Base-by-base conservation (phyloP, 2,329 filamentous ascomycete genomes). In the Nannizziopsis barbatae region DNA sequence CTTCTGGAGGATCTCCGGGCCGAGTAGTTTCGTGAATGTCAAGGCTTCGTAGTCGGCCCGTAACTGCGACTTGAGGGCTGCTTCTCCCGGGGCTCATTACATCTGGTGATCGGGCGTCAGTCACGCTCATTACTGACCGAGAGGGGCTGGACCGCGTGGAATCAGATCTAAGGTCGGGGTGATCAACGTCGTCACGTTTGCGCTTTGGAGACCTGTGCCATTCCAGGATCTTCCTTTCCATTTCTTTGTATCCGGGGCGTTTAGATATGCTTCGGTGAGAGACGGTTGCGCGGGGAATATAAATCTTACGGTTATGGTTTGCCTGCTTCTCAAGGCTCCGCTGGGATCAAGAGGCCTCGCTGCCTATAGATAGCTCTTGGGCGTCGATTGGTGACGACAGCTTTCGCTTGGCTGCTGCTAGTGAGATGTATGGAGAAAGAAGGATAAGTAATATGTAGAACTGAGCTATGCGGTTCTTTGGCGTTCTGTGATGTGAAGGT, bases 31-130 rank as follows among this genome's bases (percentile, higher is more conserved):
- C 62, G 31, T 62, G 60, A 48, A 71, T 62, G 40, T 67, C 65
- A 47, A 71, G 57, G 45, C 65, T 59, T 42, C 63, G 62, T 41
- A 71, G 60, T 47, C 61, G 62, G 48, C 66, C 62, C 46, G 65
- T 65, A 37, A 70, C 66, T 17, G 57, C 58, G 22, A 64, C 60
- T 46, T 62, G 63, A 46, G 68, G 67, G 51, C 68, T 54, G 32
- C 48, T 45, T n/a, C 30, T 36, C 60, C 63, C 36, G 56, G 51
- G 43, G n/a, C 42, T 59, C 14, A 53, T 44, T 40, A 60, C 58
- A 32, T 63, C 62, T 49, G 65, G 61, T 15, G 33, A 38, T 10
- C 18, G 12, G 15, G 18, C 27, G 7, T 66, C 65, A 50, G 60
- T 59, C 30, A 61, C 49, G 50, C 60, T 66, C 5, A 53, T 46